Evolutionary conservation across 73 alveolate genomes (phyloP), one percentile per base, ranked within the genome.

Genomic region (Paramecium primaurelia): DNA sequence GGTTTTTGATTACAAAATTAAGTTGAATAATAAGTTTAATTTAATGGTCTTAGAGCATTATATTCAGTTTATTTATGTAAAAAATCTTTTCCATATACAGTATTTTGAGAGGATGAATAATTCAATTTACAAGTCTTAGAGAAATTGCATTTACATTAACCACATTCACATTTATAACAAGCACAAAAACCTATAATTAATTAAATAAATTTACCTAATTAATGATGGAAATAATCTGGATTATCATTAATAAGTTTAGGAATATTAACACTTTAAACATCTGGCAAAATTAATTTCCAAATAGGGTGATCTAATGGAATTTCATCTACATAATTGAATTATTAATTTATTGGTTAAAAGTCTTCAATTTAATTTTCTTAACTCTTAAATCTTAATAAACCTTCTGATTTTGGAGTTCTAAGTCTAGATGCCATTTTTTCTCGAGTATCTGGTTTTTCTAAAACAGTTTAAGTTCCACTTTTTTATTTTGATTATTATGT

Each of bases 151-250:
- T 47, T 80, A 45, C 91, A 80, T 20, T 80, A 11, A 12, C 91
- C 91, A 45, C 91, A 80, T 80, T 80, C 47, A 14, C 91, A 80
- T 80, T 80, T 80, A 47, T 80, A 80, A 45, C 91, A 80, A 47
- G 91, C 71, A 26, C 91, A 80, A 47, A 80, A 80, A 0, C 91
- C 91, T 75, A n/a, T 10, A 38, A 54, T 54, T 75, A 36, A 42
- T 25, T 75, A 10, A n/a, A 9, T 30, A 12, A 2, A 36, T n/a
- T 36, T 75, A 75, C 88, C 88, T 80, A 80, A 49, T 80, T 45
- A 45, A 49, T 80, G 91, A 32, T 80, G 75, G 18, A 80, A 80
- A 49, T 80, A 80, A 45, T 80, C 91, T 26, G 91, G 91, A 49
- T 80, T 80, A 12, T 80, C 91, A 80, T 25, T 49, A 14, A 80